Evolutionary conservation across 2,329 filamentous ascomycete genomes (phyloP), one percentile per base, ranked within the genome.

Genomic region (Neurospora crassa): DNA sequence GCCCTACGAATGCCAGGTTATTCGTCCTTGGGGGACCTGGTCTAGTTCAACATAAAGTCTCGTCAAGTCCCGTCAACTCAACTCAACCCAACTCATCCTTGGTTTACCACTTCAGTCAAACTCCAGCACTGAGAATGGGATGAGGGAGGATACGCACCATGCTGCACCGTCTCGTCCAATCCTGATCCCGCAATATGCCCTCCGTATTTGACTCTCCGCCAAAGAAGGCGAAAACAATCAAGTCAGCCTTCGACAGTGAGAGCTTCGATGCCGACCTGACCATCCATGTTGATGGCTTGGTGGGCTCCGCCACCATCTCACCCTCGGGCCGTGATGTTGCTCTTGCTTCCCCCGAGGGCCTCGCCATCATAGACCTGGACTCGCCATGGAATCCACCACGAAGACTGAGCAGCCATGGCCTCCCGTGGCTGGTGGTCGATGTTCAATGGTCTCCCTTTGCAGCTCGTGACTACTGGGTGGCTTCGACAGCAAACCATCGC

Each of bases 401-500:
- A 20, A 91, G 94, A 77, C 86, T 97, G 68, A 87, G 86, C 76
- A 91, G 91, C 73, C 93, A 97, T 81, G 91, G 93, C 70, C 90
- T 93, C 63, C 91, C 93, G n/a, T 97, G 94, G 93, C 90, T 97
- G 69, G 94, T 97, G 5, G 94, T 95, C 12, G 95, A 97, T 80
- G 94, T 97, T 40, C 95, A 97, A 81, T 97, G 95, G 95, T 97
- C 93, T 12, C 95, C 95, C 0, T 97, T 97, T 79, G 92, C 94
- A 14, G 89, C 88, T 24, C 89, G 94, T 68, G 92, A 97, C 79
- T 94, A 94, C 77, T 97, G 95, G 94, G 91, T 97, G 20, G 92
- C 93, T 43, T 97, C 93, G 72, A 97, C 94, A 0, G 95, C 94
- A 20, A 97, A 97, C 79, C 94, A 97, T 79, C 93, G 96, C 76